Evolutionary conservation across 768 basidiomycete species (phyloP), one percentile per base, ranked within the genome.

Genomic region (Rhizopogon rudus): DNA sequence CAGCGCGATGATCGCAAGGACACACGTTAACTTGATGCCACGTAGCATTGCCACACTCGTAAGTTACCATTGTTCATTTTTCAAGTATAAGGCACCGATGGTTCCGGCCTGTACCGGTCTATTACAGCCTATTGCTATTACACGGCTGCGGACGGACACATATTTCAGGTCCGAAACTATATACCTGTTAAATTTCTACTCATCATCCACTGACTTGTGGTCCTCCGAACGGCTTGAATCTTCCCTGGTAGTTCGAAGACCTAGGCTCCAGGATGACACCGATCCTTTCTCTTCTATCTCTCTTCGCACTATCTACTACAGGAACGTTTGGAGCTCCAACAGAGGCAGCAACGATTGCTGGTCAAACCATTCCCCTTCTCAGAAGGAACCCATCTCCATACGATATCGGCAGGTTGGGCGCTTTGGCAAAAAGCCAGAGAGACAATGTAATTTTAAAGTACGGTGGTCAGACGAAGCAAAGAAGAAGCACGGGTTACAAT

Each of bases 401-500:
- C 28, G 43, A 51, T 28, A 6, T 25, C 10, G 9, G 25, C 16
- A 59, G 65, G 29, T 55, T 57, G 22, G 61, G 49, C 0, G 37
- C 17, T 9, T 14, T 63, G 75, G 83, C 84, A 12, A 71, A 76
- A 58, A 61, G 59, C 12, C 79, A 85, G 52, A 72, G 74, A 35
- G 68, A 76, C 35, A 60, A 61, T 12, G 61, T 80, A 44, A 60
- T 72, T 25, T 60, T 69, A 9, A 84, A 84, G 62, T 86, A 87
- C 57, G 74, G 75, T 6, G 56, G 63, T n/a, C 20, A 25, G 46
- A n/a, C 57, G 5, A 40, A 45, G 16, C 53, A 56, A 46, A 80
- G 74, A 58, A 76, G 84, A 44, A 73, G 73, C 39, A 65, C 70
- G 16, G 83, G 83, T 9, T 76, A 76, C 35, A 83, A 83, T 62